phyloP scores from a whole-genome alignment of 768 basidiomycete species.

The Termitomyces titanicus region DNA sequence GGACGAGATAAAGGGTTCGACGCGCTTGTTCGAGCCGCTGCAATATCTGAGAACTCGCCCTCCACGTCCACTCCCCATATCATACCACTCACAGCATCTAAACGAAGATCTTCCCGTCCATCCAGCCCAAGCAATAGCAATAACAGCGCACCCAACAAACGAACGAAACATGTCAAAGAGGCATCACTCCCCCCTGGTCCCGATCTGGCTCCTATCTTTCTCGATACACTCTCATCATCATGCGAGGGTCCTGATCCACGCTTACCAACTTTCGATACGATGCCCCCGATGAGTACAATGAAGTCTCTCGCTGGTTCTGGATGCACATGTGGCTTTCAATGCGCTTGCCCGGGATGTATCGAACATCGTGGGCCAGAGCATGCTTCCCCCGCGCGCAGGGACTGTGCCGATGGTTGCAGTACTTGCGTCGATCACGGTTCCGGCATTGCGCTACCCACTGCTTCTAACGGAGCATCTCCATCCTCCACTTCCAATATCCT shows the following conservation, averaged over 20 bases:
- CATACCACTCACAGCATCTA: conserved; percentile 6
- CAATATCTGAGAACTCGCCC: conserved; percentile 23
- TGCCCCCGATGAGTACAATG: conserved; percentile 59
- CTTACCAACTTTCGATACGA: conserved; percentile 47
- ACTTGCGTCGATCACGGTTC: conserved; percentile 56
- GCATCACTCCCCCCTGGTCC: conserved; percentile 24
- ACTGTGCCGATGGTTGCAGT: conserved; percentile 53
- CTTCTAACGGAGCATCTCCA: conserved; percentile 4
- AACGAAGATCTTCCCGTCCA: conserved; percentile 25
- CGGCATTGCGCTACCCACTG: conserved; percentile 40
- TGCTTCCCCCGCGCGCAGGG: conserved; percentile 39
- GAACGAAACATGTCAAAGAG: conserved; percentile 22
- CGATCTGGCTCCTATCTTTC: conserved; percentile 48
- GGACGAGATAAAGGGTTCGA: conserved; percentile 18
- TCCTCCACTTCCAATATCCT: conserved; percentile 33
- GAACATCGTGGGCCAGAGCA: conserved; percentile 60
- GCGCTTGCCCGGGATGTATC: conserved; percentile 70
- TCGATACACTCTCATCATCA: conserved; percentile 22
- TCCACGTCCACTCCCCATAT: conserved; percentile 9
- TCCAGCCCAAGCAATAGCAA: conserved; percentile 23
- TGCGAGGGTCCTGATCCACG: conserved; percentile 13
- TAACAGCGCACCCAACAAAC: conserved; percentile 24
- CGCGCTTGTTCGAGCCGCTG: conserved; percentile 37
- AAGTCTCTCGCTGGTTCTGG: conserved; percentile 61
- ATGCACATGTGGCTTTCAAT: conserved; percentile 68